Evolutionary conservation across 805 yeast species (phyloP).

Genomic region (Hanseniaspora lachancei): DNA sequence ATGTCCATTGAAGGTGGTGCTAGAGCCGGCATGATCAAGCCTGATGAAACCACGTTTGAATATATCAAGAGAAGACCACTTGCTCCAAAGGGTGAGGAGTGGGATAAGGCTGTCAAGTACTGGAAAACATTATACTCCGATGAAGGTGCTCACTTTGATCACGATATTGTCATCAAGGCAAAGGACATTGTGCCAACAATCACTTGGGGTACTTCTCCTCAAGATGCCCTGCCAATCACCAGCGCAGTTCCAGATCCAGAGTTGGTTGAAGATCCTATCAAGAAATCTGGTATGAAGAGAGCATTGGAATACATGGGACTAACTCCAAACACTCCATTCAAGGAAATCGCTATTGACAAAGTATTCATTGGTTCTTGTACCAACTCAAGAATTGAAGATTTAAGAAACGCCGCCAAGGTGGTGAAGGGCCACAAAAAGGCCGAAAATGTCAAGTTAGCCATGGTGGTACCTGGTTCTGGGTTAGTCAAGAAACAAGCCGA

Average conservation of each 20-base stretch:
- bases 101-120: conserved; percentile 86
- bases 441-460: conserved; percentile 59
- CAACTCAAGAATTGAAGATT: conserved; percentile 92
- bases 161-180: conserved; percentile 68
- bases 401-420: conserved; percentile 87
- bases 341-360: conserved; percentile 70
- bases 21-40: conserved; percentile 97
- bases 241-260: conserved; percentile 84
- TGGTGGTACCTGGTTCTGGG: conserved; percentile 97
- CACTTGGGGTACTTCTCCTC: conserved; percentile 99
- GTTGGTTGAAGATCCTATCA: conserved; percentile 55
- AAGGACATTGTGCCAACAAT: conserved; percentile 86
- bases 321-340: conserved; percentile 63
- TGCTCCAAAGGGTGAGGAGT: conserved; percentile 85
- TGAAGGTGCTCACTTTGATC: conserved; percentile 79
- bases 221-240: conserved; percentile 92
- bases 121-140: conserved; percentile 85
- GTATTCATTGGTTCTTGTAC: conserved; percentile 98
- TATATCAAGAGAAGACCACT: conserved; percentile 89
- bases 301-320: conserved; percentile 90
- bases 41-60: conserved; percentile 78
- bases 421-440: conserved; percentile 86
- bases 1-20: conserved; percentile 99
- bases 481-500: conserved; percentile 89
- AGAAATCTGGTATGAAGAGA: conserved; percentile 74